phyloP scores from a whole-genome alignment of 75 land plant species.

The Sequoiadendron giganteum region DNA sequence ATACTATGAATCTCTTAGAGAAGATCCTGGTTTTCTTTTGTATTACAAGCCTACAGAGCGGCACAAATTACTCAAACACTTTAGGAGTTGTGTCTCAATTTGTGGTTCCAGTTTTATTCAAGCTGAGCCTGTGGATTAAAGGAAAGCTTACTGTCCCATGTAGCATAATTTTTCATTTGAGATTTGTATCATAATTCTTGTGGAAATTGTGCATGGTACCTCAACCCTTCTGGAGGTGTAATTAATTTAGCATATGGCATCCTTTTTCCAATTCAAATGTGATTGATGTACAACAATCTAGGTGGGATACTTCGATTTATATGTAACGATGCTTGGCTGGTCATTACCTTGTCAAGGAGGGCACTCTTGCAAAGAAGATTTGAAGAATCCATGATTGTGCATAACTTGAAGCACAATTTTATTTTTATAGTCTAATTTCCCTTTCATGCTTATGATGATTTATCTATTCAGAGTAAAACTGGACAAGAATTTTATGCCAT shows the following conservation, averaged over 20 bases:
- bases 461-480: neutral
- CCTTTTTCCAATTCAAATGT: neutral
- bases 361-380: neutral
- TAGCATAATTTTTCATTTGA: neutral
- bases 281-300: neutral
- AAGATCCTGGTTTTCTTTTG: constrained; percentile 52
- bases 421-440: neutral
- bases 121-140: neutral
- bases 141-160: neutral
- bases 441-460: neutral
- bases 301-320: neutral
- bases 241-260: neutral
- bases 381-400: constrained; percentile 4
- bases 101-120: neutral
- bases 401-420: neutral
- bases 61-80: constrained; percentile 23
- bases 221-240: constrained; percentile 4
- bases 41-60: constrained; percentile 32
- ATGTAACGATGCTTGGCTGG: neutral
- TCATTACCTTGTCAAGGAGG: neutral
- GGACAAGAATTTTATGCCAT: neutral
- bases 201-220: neutral
- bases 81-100: constrained; percentile 13
- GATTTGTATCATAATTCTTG: constrained; percentile 11
- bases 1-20: constrained; percentile 34